Conservation (phyloP, 768 basidiomycete species). For the Leccinum boreale region DNA sequence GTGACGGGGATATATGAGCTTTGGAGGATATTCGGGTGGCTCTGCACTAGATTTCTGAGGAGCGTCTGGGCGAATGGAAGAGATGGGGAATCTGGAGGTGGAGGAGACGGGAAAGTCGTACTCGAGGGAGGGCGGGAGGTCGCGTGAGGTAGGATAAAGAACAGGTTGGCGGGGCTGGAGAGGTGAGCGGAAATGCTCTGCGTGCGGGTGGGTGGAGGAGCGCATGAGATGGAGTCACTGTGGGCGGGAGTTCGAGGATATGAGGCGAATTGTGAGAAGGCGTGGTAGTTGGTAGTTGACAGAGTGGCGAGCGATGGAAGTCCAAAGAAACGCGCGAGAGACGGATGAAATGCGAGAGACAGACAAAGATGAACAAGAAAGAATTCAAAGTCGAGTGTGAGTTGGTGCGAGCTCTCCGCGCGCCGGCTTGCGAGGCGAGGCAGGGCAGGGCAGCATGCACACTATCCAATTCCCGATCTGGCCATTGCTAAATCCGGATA, state of each 20-base stretch:
- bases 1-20: slow-evolving; percentile 29
- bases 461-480: slow-evolving; percentile 30
- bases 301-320: not conserved
- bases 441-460: slow-evolving; percentile 26
- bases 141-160: slow-evolving; percentile 12
- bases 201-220: not conserved
- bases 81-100: slow-evolving; percentile 34
- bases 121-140: slow-evolving; percentile 15
- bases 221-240: slow-evolving; percentile 13
- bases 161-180: slow-evolving; percentile 15
- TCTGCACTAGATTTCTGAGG: slow-evolving; percentile 18
- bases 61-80: slow-evolving; percentile 35
- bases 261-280: not conserved
- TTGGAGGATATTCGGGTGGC: slow-evolving; percentile 22
- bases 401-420: slow-evolving; percentile 13
- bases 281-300: not conserved
- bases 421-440: slow-evolving; percentile 32
- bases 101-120: slow-evolving; percentile 22
- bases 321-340: not conserved
- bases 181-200: slow-evolving; percentile 13
- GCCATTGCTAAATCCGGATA: slow-evolving; percentile 18
- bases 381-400: not conserved
- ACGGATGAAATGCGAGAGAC: not conserved
- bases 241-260: not conserved
- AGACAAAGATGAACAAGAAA: not conserved